A percentile compares a stretch with the other conserved stretches of the same genome.
These are phyloP conservation scores for Phaeophleospora eucalypticola DNA, from an alignment of 2,329 filamentous ascomycete genomes.

Conservation along the genomic window DNA sequence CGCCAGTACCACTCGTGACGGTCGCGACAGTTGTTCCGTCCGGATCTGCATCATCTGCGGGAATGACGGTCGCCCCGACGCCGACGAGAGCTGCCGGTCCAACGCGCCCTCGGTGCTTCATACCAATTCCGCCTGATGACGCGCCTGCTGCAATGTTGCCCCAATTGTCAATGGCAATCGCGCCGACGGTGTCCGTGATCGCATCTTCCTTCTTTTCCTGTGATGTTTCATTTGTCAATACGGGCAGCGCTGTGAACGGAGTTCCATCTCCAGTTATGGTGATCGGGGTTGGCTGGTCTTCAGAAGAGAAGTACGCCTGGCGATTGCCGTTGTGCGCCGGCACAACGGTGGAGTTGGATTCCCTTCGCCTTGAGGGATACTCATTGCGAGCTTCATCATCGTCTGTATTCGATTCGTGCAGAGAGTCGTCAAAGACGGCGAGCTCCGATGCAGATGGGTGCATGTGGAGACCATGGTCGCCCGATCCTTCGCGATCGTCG, in stretches of 20 bases:
- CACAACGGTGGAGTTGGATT: background rate
- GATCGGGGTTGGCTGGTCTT: slow-evolving; percentile 10
- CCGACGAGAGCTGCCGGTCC: slow-evolving; percentile 92
- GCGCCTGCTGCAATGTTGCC: slow-evolving; percentile 91
- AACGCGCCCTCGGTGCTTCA: slow-evolving; percentile 91
- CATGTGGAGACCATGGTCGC: background rate
- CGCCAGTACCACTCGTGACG: slow-evolving; percentile 90
- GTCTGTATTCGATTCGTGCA: too few species aligned
- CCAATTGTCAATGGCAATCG: slow-evolving; percentile 81
- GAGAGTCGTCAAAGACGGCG: background rate
- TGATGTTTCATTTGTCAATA: too few species aligned
- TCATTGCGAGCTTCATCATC: background rate
- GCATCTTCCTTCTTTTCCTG: slow-evolving; percentile 48
- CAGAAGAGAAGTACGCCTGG: background rate
- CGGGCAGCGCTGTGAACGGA: too few species aligned
- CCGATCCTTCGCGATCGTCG: background rate
- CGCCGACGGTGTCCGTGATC: slow-evolving; percentile 91
- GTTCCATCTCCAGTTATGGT: slow-evolving; percentile 12
- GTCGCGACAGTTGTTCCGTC: slow-evolving; percentile 69
- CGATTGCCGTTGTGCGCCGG: background rate
- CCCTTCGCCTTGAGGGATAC: background rate
- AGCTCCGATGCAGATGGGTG: background rate
- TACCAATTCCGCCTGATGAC: slow-evolving; percentile 94
- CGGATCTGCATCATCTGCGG: slow-evolving; percentile 64
- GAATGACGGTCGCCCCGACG: slow-evolving; percentile 85